Base-by-base conservation (phyloP, 2,329 filamentous ascomycete species). In the Penicillium frequentans region DNA sequence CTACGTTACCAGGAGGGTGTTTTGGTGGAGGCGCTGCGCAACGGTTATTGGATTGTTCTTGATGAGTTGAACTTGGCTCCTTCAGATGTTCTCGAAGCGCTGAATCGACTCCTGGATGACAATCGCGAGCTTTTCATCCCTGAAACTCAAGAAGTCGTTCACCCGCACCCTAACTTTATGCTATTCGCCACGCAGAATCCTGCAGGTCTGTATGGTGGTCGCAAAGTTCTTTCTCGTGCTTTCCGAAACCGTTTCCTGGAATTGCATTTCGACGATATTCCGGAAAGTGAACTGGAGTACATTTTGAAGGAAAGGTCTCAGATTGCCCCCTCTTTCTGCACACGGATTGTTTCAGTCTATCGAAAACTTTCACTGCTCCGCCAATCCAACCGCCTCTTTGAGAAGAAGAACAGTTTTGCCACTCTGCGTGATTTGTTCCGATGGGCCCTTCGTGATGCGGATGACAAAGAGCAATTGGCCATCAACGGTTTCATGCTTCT, bases 131-230 rank as follows among this genome's bases (percentile, higher is more conserved):
- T 99, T 4, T 82, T 99, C 24, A 93, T 99, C 33, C 93, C 96
- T 0, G 95, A 99, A 73, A 98, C 95, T 0, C 95, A 99, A 73
- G 93, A 99, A 72, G 81, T 96, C 35, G 90, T 99, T 42, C 88
- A 88, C 31, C 96, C 95, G 0, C 93, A 99, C 64, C 87, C 91
- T 29, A 93, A 96, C 66, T 99, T 99, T 73, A 96, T 98, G 86
- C 84, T 99, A 0, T 99, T 99, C 69, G 95, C 95, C 1, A 99
- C 95, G 0, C 95, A 99, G 70, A 99, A 99, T 65, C 95, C 95
- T 0, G 90, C 96, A 23, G 95, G 95, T 35, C 78, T 99, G 1
- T 99, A 99, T 67, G 96, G 96, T 57, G 95, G 95, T 16, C 85
- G 95, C 66, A 99, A 99, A 71, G 87, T 91, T 0, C 81, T 99